Evolutionary conservation across 2,329 filamentous ascomycete genomes (phyloP).

Genomic region (Raffaelea ambrosiae): DNA sequence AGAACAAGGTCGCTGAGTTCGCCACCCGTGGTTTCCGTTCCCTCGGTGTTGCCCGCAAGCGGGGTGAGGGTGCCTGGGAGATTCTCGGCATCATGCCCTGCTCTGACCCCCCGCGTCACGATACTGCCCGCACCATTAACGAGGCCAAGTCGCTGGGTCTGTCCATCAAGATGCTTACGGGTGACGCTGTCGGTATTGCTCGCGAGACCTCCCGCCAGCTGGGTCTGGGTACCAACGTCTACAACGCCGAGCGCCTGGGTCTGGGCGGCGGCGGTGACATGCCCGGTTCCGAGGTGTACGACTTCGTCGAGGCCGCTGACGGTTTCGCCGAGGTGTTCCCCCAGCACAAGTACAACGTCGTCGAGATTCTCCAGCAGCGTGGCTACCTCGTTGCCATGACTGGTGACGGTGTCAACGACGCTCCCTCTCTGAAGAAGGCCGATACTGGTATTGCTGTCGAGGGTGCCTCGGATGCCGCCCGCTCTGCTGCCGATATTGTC

Average conservation of each 20-base stretch:
- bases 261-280: slow-evolving; percentile 85
- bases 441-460: slow-evolving; percentile 94
- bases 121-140: slow-evolving; percentile 82
- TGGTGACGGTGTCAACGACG: slow-evolving; percentile 92
- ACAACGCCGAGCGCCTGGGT: slow-evolving; percentile 87
- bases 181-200: slow-evolving; percentile 88
- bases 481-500: slow-evolving; percentile 86
- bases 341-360: slow-evolving; percentile 91
- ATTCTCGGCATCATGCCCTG: slow-evolving; percentile 94
- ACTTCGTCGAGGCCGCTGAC: slow-evolving; percentile 92
- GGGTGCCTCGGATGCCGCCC: slow-evolving; percentile 83
- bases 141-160: slow-evolving; percentile 83
- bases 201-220: slow-evolving; percentile 87
- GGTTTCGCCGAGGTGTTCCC: slow-evolving; percentile 93
- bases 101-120: slow-evolving; percentile 83
- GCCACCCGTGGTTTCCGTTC: slow-evolving; percentile 90
- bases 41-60: slow-evolving; percentile 86
- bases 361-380: slow-evolving; percentile 88
- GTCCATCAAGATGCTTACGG: slow-evolving; percentile 93
- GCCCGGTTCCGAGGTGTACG: slow-evolving; percentile 88
- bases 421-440: slow-evolving; percentile 88
- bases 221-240: slow-evolving; percentile 85
- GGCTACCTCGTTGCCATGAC: slow-evolving; percentile 94
- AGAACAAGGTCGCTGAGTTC: slow-evolving; percentile 87
- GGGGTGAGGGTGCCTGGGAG: slow-evolving; percentile 73